Conservation (phyloP, 345 rosid species). For the Aquilaria malaccensis region DNA sequence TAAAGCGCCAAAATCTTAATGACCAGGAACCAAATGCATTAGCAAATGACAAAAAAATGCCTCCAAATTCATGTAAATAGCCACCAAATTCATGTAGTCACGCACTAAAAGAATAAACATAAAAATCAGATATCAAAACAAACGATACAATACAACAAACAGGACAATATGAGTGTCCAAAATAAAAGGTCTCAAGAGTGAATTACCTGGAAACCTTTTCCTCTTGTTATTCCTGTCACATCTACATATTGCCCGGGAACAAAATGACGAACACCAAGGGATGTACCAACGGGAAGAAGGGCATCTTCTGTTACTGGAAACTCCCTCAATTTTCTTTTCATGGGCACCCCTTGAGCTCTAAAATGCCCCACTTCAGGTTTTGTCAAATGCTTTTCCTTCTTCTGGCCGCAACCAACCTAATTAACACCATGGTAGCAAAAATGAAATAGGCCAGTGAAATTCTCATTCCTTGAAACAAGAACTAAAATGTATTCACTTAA, state of each 20-base stretch:
- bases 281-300: conserved; percentile 72
- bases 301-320: conserved; percentile 95
- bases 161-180: no score
- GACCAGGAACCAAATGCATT: no score
- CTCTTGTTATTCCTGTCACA: conserved; percentile 77
- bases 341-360: conserved; percentile 89
- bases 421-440: conserved; percentile 29
- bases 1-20: no score
- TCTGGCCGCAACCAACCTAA: conserved; percentile 91
- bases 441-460: not conserved
- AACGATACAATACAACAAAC: no score
- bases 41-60: no score
- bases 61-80: no score
- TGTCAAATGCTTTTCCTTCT: conserved; percentile 87
- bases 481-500: no score
- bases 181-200: not conserved
- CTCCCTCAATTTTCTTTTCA: conserved; percentile 89
- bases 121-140: no score
- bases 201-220: conserved; percentile 92
- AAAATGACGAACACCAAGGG: conserved; percentile 79
- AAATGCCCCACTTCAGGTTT: conserved; percentile 96
- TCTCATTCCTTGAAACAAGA: no score
- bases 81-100: no score
- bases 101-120: no score
- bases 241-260: conserved; percentile 88